phyloP scores from a whole-genome alignment of 2,329 filamentous ascomycete species.

The Cryphonectria nitschkei region DNA sequence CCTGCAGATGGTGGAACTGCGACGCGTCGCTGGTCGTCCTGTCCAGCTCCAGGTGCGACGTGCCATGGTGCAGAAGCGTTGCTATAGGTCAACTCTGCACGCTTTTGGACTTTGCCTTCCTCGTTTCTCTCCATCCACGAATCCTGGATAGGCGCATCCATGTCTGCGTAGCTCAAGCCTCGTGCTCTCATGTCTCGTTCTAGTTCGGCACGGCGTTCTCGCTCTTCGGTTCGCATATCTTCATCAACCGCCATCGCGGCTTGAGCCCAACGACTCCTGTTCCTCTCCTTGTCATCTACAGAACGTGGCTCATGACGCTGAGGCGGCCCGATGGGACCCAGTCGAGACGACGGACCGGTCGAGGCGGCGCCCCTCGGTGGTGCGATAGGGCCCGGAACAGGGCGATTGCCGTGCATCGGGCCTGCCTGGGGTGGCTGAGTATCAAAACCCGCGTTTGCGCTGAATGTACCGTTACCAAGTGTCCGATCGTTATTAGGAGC shows the following conservation, averaged over 20 bases:
- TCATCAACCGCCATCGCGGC: conserved; percentile 46
- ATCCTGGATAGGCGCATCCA: conserved; percentile 55
- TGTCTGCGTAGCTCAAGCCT: conserved; percentile 48
- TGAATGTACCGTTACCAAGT: conserved; percentile 79
- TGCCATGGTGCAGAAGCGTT: conserved; percentile 19
- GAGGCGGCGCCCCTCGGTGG: conserved; percentile 37
- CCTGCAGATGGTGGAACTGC: conserved; percentile 13
- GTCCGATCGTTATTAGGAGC: conserved; percentile 71
- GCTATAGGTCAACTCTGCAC: conserved; percentile 35
- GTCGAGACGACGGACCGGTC: conserved; percentile 30
- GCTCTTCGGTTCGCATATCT: conserved; percentile 44
- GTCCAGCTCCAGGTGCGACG: conserved; percentile 4
- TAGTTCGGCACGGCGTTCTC: conserved; percentile 45
- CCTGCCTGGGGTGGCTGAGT: conserved; percentile 41
- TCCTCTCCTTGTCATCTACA: conserved; percentile 21
- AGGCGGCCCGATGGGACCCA: conserved; percentile 39
- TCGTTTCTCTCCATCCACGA: conserved; percentile 54
- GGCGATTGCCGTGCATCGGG: conserved; percentile 36
- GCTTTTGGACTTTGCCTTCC: conserved; percentile 39
- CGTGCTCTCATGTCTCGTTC: conserved; percentile 50
- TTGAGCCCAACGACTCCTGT: conserved; percentile 32
- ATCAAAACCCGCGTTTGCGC: conserved; percentile 50
- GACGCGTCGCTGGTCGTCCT: conserved; percentile 15
- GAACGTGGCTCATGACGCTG: conserved; percentile 25
- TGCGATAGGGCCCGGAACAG: conserved; percentile 50